These are phyloP conservation scores for Serendipita indica DNA, from an alignment of 768 basidiomycete genomes.

Conservation along the genomic window DNA sequence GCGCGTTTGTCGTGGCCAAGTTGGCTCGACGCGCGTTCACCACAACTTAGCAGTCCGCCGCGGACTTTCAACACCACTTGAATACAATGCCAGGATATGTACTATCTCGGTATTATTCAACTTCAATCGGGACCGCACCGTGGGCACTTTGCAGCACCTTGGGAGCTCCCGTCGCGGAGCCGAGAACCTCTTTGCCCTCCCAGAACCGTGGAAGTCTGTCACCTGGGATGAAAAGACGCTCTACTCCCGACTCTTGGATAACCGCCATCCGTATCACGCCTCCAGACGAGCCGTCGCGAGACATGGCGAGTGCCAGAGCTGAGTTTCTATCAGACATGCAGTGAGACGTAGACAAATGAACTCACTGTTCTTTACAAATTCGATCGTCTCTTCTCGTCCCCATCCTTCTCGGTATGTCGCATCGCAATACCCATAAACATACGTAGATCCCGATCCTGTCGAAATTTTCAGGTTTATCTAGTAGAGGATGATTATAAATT, in stretches of 20 bases:
- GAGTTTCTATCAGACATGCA: constrained; percentile 10
- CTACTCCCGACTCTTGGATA: constrained; percentile 83
- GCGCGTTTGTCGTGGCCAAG: not conserved
- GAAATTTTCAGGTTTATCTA: not conserved
- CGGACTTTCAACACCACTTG: not conserved
- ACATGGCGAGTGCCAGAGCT: constrained; percentile 94
- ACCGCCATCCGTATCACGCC: constrained; percentile 96
- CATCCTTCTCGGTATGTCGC: constrained; percentile 93
- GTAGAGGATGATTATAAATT: constrained; percentile 16
- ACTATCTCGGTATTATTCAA: constrained; percentile 25
- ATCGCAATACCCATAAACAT: constrained; percentile 98
- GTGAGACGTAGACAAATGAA: constrained; percentile 15
- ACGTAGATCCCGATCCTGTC: constrained; percentile 85
- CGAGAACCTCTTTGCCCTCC: constrained; percentile 66
- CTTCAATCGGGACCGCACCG: constrained; percentile 30
- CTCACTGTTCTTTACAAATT: constrained; percentile 94
- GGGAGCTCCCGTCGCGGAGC: constrained; percentile 17
- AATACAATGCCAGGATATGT: not conserved
- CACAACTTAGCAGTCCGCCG: not conserved
- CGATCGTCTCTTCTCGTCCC: constrained; percentile 75
- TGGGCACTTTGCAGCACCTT: constrained; percentile 11
- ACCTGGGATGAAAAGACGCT: constrained; percentile 85
- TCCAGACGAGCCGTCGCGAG: constrained; percentile 93
- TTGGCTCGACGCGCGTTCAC: constrained; percentile 8
- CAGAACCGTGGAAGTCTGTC: constrained; percentile 80